Conservation (phyloP, 1,284 basidiomycete species). For the Boletus mariae region DNA sequence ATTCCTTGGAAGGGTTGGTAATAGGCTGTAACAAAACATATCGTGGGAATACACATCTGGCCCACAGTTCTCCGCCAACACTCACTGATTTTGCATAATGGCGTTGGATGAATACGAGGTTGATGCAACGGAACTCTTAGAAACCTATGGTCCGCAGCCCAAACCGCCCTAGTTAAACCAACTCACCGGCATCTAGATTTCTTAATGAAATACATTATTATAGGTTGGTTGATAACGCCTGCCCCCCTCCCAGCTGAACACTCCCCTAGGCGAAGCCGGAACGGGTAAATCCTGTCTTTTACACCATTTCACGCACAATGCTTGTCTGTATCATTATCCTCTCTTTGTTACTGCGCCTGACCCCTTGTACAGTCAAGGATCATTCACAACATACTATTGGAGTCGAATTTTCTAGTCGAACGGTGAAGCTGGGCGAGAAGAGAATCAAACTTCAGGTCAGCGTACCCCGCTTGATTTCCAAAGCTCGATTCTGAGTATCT, state of each 20-base stretch:
- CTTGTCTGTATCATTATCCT: constrained; percentile 60
- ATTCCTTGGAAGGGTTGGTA: too few species aligned
- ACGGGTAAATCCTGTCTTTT: constrained; percentile 95
- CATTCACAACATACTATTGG: constrained; percentile 98
- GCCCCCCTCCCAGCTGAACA: constrained; percentile 3
- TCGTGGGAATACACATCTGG: constrained; percentile 21
- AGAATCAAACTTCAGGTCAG: constrained; percentile 89
- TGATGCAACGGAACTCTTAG: constrained; percentile 85
- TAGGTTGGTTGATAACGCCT: constrained; percentile 54
- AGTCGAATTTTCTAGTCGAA: constrained; percentile 90
- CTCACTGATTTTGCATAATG: constrained; percentile 37
- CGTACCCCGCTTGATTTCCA: constrained; percentile 4
- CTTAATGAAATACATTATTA: constrained; percentile 95
- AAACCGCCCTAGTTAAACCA: background rate
- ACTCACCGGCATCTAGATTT: constrained; percentile 63
- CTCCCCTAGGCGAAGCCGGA: constrained; percentile 82
- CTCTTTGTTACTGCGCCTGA: constrained; percentile 7
- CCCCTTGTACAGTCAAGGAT: constrained; percentile 73
- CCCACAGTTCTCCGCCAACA: background rate
- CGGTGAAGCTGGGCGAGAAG: constrained; percentile 87
- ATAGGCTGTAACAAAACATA: background rate
- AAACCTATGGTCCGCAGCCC: constrained; percentile 76
- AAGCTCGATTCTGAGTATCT: constrained; percentile 12
- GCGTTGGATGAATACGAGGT: constrained; percentile 60
- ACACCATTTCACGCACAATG: constrained; percentile 93